phyloP scores from a whole-genome alignment of 2,329 filamentous ascomycete species.

The Xylariaceae sp. region DNA sequence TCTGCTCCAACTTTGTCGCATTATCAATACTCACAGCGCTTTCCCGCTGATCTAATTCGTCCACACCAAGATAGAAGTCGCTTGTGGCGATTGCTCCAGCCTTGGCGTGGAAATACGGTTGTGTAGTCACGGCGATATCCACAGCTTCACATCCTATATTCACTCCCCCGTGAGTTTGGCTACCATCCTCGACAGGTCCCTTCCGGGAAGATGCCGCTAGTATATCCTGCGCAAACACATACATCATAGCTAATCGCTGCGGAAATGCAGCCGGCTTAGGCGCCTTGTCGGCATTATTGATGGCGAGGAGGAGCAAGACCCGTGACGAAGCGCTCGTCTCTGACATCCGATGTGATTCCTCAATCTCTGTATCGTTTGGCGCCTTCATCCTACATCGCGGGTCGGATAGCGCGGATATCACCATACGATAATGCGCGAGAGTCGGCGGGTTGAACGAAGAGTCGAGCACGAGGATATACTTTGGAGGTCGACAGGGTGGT shows the following conservation, averaged over 20 bases:
- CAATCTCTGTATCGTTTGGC: neutral
- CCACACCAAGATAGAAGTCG: constrained; percentile 48
- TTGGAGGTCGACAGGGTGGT: constrained; percentile 35
- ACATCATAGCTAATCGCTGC: constrained; percentile 75
- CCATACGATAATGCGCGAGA: constrained; percentile 65
- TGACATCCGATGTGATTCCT: neutral
- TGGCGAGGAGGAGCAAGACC: constrained; percentile 66
- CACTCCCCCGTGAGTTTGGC: neutral
- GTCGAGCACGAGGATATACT: constrained; percentile 64
- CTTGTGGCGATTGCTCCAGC: constrained; percentile 60
- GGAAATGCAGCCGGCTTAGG: constrained; percentile 72
- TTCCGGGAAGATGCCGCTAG: constrained; percentile 30
- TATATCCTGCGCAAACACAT: constrained; percentile 67
- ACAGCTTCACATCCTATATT: constrained; percentile 44
- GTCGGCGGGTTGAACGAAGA: constrained; percentile 75
- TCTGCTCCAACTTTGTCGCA: constrained; percentile 52
- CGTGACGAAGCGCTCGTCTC: constrained; percentile 39
- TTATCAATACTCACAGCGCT: neutral
- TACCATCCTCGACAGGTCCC: neutral
- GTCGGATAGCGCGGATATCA: constrained; percentile 50
- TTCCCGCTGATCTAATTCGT: neutral
- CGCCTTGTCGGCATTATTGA: constrained; percentile 71
- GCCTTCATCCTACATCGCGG: constrained; percentile 8
- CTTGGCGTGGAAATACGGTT: constrained; percentile 79
- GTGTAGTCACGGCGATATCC: constrained; percentile 74